Evolutionary conservation across 2,329 filamentous ascomycete genomes (phyloP), one percentile per base, ranked within the genome.

Genomic region (Penicillium sclerotigenum): DNA sequence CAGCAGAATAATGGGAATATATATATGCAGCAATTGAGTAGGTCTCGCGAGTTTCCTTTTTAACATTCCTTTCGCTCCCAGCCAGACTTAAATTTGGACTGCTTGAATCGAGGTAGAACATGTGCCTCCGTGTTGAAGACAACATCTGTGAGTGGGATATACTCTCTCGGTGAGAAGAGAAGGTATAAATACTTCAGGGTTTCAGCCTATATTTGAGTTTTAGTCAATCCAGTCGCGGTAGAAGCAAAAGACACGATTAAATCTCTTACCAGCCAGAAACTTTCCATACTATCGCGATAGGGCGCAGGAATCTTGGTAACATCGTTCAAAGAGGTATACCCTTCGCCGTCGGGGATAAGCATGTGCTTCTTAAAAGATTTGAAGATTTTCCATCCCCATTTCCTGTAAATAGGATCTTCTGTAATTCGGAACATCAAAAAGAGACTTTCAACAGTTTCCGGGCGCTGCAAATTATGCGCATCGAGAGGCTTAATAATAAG

Each of bases 381-480:
- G 4, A 36, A 36, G 10, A 36, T 36, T 7, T 36, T 18, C 92
- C 92, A 97, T 16, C 93, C 93, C 92, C 91, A 96, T 68, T 96
- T 86, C 33, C 93, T 83, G 74, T 97, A 97, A 61, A 85, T 87
- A 37, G 83, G 78, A 58, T 97, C 91, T 29, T 89, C 89, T 0
- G 93, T 97, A 71, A 97, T 94, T 61, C 93, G 86, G 87, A 91
- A 97, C 91, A 97, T 95, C 76, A 96, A 93, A 68, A 97, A 92
- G 59, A 97, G 77, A 61, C 86, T 91, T 78, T 97, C 92, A 6
- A 96, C 88, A 0, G 92, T 96, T 78, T 97, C 92, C 0, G 93
- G 93, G 38, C 93, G 83, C 73, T 97, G 93, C 34, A 97, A 79
- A 71, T 97, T 97, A 76, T 97, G 92, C 46, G 81, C 77, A 71